Evolutionary conservation across 768 basidiomycete genomes (phyloP), one percentile per base, ranked within the genome.

Genomic region (Floccularia luteovirens): DNA sequence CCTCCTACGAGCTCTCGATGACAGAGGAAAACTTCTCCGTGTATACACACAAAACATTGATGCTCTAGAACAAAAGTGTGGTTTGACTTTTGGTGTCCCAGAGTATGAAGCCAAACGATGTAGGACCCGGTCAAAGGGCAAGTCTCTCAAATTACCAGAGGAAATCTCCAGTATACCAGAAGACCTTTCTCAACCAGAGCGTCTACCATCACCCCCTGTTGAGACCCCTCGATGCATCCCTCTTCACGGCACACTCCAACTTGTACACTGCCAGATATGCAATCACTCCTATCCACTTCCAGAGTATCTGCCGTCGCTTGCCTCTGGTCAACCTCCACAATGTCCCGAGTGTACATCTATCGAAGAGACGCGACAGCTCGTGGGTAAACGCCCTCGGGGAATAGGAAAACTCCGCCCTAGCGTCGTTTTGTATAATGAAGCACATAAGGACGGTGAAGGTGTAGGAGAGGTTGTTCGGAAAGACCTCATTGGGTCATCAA

Each of bases 21-120:
- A 81, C 44, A 70, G 80, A 25, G 83, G 86, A 3, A 74, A 75
- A 45, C 75, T 94, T 3, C 70, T 92, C 25, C 73, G 91, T 19
- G 87, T 90, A 2, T 94, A 93, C 59, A 92, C 91, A 0, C 91
- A 94, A 66, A 93, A 94, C 60, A 93, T 93, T 44, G 91, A 94
- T 56, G 82, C 80, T 19, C 79, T 94, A 30, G 91, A 94, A 55
- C 67, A 68, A 43, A 90, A 90, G 56, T 82, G 76, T n/a, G 91
- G 91, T 3, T 72, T 94, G 7, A 79, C 82, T 1, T 87, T 88
- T 45, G 90, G 90, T n/a, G 70, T 92, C 8, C 89, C 90, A 19
- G 73, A 74, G 41, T 78, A 75, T 45, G 72, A 76, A 44, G 70
- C 63, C 44, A 76, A 68, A 49, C 72, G 77, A n/a, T 63, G 50